Base-by-base conservation (phyloP, 1,284 basidiomycete species). In the Pterulicium gracile region DNA sequence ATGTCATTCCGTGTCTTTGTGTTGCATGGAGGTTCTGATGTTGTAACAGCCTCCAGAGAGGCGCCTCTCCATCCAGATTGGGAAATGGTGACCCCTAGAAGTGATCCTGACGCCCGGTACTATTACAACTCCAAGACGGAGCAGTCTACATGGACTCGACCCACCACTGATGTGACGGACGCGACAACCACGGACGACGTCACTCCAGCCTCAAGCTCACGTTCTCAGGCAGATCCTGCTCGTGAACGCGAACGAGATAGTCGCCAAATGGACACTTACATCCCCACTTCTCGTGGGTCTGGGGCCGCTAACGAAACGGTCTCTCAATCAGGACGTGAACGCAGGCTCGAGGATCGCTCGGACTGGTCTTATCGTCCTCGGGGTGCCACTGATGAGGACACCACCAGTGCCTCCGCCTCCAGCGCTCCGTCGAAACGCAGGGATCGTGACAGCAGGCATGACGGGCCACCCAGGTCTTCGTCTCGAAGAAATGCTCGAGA, bases 111-210 rank as follows among this genome's bases (percentile, higher is more conserved):
- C 13, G 62, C 56, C 12, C 50, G 61, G 3, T 83, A 83, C 55
- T 83, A 75, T 53, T 82, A 79, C 54, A 82, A 84, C 52, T 56
- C 58, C 43, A 67, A 66, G 51, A 81, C 79, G 7, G 58, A 72
- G 43, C 65, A 75, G 58, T 75, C 75, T 19, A 78, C 75, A 2
- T 83, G 82, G 81, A 66, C 59, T 44, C 66, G 66, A 48, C 80
- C 80, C 27, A n/a, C 10, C 27, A n/a, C 7, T 10, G 27, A n/a
- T n/a, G 7, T 32, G 10, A 32, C 27, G n/a, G n/a, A n/a, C n/a
- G n/a, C n/a, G n/a, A 7, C 27, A 10, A 7, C 27, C 7, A n/a
- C 27, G 27, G n/a, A 32, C 27, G 27, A 32, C 7, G n/a, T 7
- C n/a, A 32, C 10, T 32, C n/a, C 27, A 10, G 10, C n/a, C 10